Evolutionary conservation across 345 rosid genomes (phyloP).

Genomic region (Gossypium ekmanianum): DNA sequence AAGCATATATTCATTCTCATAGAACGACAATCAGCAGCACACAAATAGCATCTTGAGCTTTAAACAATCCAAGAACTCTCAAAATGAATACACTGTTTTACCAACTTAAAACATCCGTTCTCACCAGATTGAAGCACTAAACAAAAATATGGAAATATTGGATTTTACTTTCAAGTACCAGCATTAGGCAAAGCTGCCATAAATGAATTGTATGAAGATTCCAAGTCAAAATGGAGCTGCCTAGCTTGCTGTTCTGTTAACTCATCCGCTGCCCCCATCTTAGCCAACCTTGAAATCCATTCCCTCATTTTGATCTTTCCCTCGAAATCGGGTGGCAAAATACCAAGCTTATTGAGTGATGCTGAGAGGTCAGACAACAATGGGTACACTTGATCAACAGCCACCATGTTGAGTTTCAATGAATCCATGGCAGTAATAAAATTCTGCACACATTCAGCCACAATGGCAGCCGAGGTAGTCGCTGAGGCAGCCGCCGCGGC

Average conservation of each 20-base stretch:
- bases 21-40: constrained; percentile 9
- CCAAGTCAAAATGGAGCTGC: constrained; percentile 90
- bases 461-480: constrained; percentile 73
- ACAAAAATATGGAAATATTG: neutral
- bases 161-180: constrained; percentile 37
- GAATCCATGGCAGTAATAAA: constrained; percentile 97
- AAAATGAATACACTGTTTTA: constrained; percentile 18
- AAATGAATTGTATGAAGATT: constrained; percentile 90
- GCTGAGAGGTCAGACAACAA: constrained; percentile 75
- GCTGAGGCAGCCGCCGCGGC: constrained; percentile 61
- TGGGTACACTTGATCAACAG: constrained; percentile 90
- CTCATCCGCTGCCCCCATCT: constrained; percentile 97
- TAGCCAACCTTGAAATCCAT: constrained; percentile 78
- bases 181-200: constrained; percentile 96
- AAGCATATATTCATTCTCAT: neutral
- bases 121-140: neutral
- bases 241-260: constrained; percentile 91
- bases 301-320: constrained; percentile 94
- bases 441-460: constrained; percentile 89
- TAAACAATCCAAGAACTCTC: constrained; percentile 15
- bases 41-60: constrained; percentile 9
- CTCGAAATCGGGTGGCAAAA: constrained; percentile 80
- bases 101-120: constrained; percentile 4
- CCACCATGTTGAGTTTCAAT: constrained; percentile 85
- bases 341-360: constrained; percentile 67